phyloP scores from a whole-genome alignment of 1,284 basidiomycete genomes.

The Rhodotorula sp. region DNA sequence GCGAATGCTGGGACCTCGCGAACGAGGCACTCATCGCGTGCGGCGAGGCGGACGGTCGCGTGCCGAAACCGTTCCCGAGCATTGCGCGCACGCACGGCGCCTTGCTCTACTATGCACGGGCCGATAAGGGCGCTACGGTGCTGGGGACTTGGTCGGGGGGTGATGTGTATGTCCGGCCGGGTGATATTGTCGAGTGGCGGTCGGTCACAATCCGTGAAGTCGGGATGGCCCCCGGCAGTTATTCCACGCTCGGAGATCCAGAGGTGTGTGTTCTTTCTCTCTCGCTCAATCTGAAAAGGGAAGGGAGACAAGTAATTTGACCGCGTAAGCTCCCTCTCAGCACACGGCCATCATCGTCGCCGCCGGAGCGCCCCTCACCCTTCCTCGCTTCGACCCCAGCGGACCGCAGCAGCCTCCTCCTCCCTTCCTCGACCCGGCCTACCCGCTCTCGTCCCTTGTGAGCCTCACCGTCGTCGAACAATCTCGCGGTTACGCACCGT shows the following conservation, averaged over 20 bases:
- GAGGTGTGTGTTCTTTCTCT: conserved; percentile 25
- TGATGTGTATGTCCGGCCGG: conserved; percentile 57
- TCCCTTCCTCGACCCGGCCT: background rate
- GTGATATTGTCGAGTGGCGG: conserved; percentile 61
- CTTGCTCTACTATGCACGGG: conserved; percentile 55
- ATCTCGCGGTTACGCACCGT: conserved; percentile 38
- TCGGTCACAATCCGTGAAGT: conserved; percentile 30
- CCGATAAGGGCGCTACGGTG: conserved; percentile 27
- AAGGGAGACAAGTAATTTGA: background rate
- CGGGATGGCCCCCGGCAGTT: background rate
- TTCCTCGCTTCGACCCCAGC: background rate
- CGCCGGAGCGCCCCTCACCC: background rate
- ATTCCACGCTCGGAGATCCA: conserved; percentile 27
- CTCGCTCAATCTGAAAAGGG: too few relatives aligned
- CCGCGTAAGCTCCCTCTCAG: conserved; percentile 1
- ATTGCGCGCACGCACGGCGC: conserved; percentile 59
- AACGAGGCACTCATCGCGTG: conserved; percentile 55
- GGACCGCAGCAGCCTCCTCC: background rate
- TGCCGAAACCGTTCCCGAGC: conserved; percentile 57
- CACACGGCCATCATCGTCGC: conserved; percentile 43
- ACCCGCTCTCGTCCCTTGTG: conserved; percentile 35
- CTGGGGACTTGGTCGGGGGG: conserved; percentile 59
- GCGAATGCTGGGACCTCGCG: conserved; percentile 61
- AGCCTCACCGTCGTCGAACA: conserved; percentile 46
- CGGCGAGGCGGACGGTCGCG: background rate